Evolutionary conservation across 129 eudicot species (phyloP).

Genomic region (carrot (Daucus carota)): DNA sequence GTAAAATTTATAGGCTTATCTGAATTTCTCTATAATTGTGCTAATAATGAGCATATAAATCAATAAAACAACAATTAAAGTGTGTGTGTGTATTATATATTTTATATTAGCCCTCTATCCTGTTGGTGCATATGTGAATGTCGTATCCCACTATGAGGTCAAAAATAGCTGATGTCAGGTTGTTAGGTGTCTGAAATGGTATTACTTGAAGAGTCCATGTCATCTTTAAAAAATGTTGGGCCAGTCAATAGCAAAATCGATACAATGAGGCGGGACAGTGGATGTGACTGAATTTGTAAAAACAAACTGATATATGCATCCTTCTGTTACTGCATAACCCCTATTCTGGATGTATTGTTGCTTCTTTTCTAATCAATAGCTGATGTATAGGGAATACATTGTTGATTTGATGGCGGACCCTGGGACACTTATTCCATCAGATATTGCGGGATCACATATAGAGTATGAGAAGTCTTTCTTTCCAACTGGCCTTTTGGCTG

Average conservation of each 20-base stretch:
- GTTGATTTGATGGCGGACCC: conserved; percentile 95
- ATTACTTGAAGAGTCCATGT: neutral
- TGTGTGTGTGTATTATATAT: neutral
- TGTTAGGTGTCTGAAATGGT: neutral
- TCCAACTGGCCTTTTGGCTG: conserved; percentile 36
- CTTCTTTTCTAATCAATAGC: conserved; percentile 4
- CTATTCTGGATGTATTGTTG: neutral
- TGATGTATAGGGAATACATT: conserved; percentile 78
- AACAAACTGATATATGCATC: neutral
- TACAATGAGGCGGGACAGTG: neutral
- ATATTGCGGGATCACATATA: conserved; percentile 35
- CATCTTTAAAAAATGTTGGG: neutral
- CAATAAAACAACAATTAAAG: neutral
- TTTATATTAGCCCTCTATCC: neutral
- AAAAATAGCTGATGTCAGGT: neutral
- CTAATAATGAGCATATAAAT: neutral
- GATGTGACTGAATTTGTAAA: neutral
- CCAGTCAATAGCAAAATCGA: neutral
- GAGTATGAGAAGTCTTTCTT: conserved; percentile 36
- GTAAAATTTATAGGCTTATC: neutral
- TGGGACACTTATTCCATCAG: conserved; percentile 89
- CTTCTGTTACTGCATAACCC: neutral
- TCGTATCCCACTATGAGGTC: neutral
- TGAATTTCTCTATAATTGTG: neutral
- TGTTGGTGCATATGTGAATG: neutral